Evolutionary conservation across 1,284 basidiomycete species (phyloP).

Genomic region (Ceratobasidium sp.): DNA sequence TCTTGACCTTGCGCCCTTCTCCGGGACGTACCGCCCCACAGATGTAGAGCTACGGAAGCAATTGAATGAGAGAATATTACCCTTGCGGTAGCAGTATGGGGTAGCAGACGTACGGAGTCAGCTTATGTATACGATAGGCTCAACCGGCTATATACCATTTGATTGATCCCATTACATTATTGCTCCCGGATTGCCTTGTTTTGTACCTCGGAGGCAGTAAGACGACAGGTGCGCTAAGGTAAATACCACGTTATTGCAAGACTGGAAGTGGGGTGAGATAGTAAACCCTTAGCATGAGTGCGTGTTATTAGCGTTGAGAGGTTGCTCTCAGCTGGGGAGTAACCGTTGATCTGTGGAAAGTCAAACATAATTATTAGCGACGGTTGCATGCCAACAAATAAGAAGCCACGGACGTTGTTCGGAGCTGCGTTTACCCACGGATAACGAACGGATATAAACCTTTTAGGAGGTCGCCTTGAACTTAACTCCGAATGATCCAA

Average conservation of each 20-base stretch:
- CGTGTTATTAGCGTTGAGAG: not conserved
- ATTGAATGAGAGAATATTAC: constrained; percentile 1
- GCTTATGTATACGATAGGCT: constrained; percentile 4
- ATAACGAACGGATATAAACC: not conserved
- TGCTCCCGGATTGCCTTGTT: constrained; percentile 36
- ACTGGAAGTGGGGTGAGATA: not conserved
- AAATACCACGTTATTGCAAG: not conserved
- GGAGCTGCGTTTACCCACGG: not conserved
- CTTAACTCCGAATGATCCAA: not conserved
- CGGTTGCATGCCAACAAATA: constrained; percentile 5
- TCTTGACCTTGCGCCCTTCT: not conserved
- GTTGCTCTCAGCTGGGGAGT: not conserved
- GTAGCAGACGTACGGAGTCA: not conserved
- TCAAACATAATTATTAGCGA: not conserved
- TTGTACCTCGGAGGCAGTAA: constrained; percentile 36
- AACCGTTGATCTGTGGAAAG: not conserved
- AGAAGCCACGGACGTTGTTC: not conserved
- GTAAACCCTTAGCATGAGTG: not conserved
- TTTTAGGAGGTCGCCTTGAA: not conserved
- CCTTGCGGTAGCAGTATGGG: constrained; percentile 3
- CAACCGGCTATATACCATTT: not conserved
- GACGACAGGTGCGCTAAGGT: not conserved
- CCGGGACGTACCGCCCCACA: constrained; percentile 12
- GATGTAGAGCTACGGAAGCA: constrained; percentile 24
- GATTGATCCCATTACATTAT: constrained; percentile 38